Base-by-base conservation (phyloP, 2,329 filamentous ascomycete species). In the Xylaria arbuscula region DNA sequence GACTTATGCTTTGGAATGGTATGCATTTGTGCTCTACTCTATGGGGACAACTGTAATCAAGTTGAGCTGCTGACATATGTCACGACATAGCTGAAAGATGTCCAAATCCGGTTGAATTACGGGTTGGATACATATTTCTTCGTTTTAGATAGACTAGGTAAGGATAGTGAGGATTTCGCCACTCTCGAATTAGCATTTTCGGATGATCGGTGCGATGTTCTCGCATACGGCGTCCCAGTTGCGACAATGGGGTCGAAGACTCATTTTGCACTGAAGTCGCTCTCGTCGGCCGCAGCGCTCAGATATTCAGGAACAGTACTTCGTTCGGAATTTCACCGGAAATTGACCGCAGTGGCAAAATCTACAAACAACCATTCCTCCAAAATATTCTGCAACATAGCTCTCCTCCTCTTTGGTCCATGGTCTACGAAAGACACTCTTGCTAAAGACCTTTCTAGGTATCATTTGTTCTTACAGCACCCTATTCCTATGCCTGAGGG, bases 381-480 rank as follows among this genome's bases (percentile, higher is more conserved):
- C 1, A 61, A 42, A 40, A 13, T n/a, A 9, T 13, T 7, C 36
- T 62, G 58, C 24, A 51, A 22, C 6, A 58, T 62, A 17, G n/a
- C 40, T 2, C 34, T 67, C 6, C 28, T 47, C 8, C 11, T 67
- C 11, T 58, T 42, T n/a, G 71, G 71, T 6, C 64, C 69, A 17
- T 45, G 55, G 24, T 62, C 32, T 11, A 40, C 66, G 38, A 64
- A 55, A 60, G 11, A 64, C 7, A 28, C 53, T 22, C 48, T 67
- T 1, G 71, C 69, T 4, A 71, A 65, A 42, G 62, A 66, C 5
- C 56, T 72, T 5, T 59, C 62, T 6, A 56, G 34, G 11, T 64
- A 54, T 57, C 68, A 50, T 36, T 57, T 73, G 1, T 73, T 73
- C 51, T 60, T 73, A 2, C 71, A 74, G 48, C 70, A 69, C n/a